Evolutionary conservation across 2,329 filamentous ascomycete species (phyloP), one percentile per base, ranked within the genome.

Genomic region (Elsinoe australis): DNA sequence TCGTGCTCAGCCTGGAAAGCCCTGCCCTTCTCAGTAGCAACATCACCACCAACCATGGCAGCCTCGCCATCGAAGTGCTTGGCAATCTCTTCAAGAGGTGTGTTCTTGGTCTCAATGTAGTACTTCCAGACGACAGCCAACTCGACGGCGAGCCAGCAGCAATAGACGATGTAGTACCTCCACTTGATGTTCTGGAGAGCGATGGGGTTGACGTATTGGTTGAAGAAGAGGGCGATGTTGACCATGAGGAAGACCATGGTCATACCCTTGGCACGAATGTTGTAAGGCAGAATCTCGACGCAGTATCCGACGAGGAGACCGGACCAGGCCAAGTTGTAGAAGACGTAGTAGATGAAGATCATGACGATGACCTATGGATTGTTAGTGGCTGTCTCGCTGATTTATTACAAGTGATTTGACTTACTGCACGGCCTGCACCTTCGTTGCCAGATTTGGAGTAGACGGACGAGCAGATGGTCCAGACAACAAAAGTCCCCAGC

Each of bases 221-320:
- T 66, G 52, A 66, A 64, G 54, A 72, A 69, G 14, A 74, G 66
- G 17, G 70, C 67, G 22, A 67, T 55, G 53, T 70, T 66, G 49
- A 71, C 65, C 47, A 67, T 64, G 34, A 70, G 58, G 57, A 69
- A 70, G 62, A 70, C 66, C 18, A 75, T 54, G 5, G 70, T 64
- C 57, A 70, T 56, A 45, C 67, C 65, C 60, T 57, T 66, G 21
- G 74, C 66, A 49, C 67, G 65, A 49, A 76, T 71, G 50, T 64
- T 61, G 58, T 69, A 71, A 3, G 68, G 67, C 24, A 70, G 57
- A 51, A 74, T 71, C 56, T 74, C 71, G 42, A 67, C 65, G 10
- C 62, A 61, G 56, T 72, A 74, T 12, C 63, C 65, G 14, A 71
- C 63, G 1, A 68, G 60, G 7, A 73, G 61, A 18, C 67, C 66